Conservation (phyloP, 768 basidiomycete genomes). For the Neoboletus subvelutipes region DNA sequence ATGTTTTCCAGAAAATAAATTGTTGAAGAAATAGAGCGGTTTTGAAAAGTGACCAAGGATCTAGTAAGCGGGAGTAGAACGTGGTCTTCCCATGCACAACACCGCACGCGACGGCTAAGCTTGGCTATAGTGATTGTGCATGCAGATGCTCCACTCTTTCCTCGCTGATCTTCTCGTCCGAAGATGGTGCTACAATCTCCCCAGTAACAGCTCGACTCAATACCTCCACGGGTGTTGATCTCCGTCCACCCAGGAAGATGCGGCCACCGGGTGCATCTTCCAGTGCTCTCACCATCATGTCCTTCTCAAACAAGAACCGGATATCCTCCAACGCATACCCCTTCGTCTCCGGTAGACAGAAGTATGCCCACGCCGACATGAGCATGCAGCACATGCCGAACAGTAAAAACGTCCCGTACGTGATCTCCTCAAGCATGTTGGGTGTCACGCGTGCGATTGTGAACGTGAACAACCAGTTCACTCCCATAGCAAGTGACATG, state of each 20-base stretch:
- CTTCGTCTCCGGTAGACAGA: conserved; percentile 42
- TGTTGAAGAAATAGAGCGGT: neutral
- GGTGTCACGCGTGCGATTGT: conserved; percentile 39
- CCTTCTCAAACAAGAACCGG: conserved; percentile 36
- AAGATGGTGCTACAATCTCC: neutral
- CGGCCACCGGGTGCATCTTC: conserved; percentile 36
- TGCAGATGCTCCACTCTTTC: neutral
- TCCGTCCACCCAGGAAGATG: conserved; percentile 27
- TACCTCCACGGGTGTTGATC: conserved; percentile 30
- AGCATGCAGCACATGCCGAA: conserved; percentile 34
- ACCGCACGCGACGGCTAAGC: neutral
- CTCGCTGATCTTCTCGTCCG: neutral
- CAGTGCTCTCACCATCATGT: conserved; percentile 32
- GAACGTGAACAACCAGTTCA: conserved; percentile 39
- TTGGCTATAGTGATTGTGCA: neutral
- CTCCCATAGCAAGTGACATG: conserved; percentile 33
- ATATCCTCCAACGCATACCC: conserved; percentile 42
- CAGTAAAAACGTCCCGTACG: conserved; percentile 33
- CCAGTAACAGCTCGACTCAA: conserved; percentile 14
- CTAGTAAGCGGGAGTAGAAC: no score
- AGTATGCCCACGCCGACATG: conserved; percentile 37
- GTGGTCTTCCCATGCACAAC: neutral
- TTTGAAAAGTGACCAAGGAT: neutral
- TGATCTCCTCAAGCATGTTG: conserved; percentile 34
- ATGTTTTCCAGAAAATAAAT: neutral